Base-by-base conservation (phyloP, 345 rosid species). In the Populus alba region DNA sequence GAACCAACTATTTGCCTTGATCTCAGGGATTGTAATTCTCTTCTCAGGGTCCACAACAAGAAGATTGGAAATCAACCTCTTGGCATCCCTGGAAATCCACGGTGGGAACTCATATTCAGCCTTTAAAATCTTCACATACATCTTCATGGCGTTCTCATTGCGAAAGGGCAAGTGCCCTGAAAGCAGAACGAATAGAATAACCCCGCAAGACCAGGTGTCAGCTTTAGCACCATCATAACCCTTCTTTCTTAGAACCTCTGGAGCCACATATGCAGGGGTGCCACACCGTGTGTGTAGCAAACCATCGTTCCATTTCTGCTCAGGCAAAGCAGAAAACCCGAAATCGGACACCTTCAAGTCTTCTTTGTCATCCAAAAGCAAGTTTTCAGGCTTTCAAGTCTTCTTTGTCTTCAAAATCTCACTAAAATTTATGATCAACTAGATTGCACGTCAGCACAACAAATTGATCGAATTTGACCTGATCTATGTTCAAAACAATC, bases 121-220 rank as follows among this genome's bases (percentile, higher is more conserved):
- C 70, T 81, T 81, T 73, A 81, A 81, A 22, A 81, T 81, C 62
- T 81, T 81, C 49, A 76, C 37, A 61, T 81, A 81, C 83, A 81
- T 72, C 72, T 73, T 81, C 83, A 81, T 81, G 51, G 77, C 23
- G 61, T 81, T 81, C 18, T 43, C 71, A 15, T 81, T 51, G 23
- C 23, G 77, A 59, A 81, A 81, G 57, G 83, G 83, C 62, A 77
- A 66, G 37, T 55, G 67, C 6, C 83, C 83, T 49, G 83, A 71
- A 17, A 81, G 80, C 73, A 81, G 22, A 5, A 77, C 83, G 57
- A 71, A 81, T 2, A 81, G 74, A 68, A 81, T 72, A 43, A 81
- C 79, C 2, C 83, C 79, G 15, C 83, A 80, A 23, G 83, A 77
- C 79, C 79, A 77, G 17, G 70, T 77, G 29, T 77, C 79, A 53